Evolutionary conservation across 257 asterid genomes (phyloP).

Genomic region (Solanum virginianum): DNA sequence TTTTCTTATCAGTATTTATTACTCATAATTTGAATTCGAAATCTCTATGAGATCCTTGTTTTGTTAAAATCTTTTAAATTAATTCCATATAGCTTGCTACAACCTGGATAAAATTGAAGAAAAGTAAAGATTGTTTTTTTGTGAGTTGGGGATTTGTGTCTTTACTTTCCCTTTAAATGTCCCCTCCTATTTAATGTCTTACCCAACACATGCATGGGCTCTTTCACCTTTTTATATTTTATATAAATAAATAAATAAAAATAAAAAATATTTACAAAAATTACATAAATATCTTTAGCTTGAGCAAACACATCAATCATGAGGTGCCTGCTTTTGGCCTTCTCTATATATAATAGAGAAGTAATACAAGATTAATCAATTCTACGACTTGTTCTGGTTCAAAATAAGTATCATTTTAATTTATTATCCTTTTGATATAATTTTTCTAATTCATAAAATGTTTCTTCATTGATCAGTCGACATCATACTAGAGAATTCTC

Average conservation of each 20-base stretch:
- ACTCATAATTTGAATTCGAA: not conserved
- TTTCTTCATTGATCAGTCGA: not conserved
- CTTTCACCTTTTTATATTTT: not conserved
- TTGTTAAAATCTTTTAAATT: not conserved
- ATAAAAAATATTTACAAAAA: too few species aligned
- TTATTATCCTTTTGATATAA: not conserved
- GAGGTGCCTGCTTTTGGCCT: too few species aligned
- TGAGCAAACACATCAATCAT: too few species aligned
- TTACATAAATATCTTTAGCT: too few species aligned
- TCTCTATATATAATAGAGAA: too few species aligned
- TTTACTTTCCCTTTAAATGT: slow-evolving; percentile 1
- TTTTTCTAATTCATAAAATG: not conserved
- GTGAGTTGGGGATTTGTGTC: not conserved
- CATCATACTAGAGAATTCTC: too few species aligned
- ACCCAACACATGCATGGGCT: not conserved
- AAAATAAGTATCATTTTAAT: not conserved
- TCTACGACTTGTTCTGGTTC: not conserved
- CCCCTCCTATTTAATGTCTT: not conserved
- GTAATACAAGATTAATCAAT: not conserved
- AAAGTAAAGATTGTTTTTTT: not conserved
- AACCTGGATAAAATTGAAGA: not conserved
- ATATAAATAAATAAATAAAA: too few species aligned
- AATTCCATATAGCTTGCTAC: not conserved
- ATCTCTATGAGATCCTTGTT: not conserved
- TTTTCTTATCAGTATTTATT: not conserved